These are phyloP conservation scores for Salix suchowensis DNA, from an alignment of 345 rosid species.

Conservation along the genomic window DNA sequence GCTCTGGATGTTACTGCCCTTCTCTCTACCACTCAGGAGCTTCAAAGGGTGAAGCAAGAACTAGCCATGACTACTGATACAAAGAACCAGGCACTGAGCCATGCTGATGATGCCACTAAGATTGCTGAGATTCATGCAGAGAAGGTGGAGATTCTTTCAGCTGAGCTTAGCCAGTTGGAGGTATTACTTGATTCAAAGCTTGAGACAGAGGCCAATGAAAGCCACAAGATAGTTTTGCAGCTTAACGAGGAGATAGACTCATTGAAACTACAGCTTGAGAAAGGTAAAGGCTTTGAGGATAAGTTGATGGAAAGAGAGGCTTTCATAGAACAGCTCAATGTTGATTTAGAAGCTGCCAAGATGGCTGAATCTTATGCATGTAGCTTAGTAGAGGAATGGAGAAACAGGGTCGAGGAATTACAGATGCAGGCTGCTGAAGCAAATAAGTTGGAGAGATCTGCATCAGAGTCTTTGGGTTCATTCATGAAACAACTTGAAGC, in stretches of 20 bases:
- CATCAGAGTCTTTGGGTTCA: constrained; percentile 75
- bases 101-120: constrained; percentile 91
- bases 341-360: constrained; percentile 78
- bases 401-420: constrained; percentile 51
- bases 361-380: constrained; percentile 80
- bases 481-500: constrained; percentile 80
- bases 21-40: constrained; percentile 66
- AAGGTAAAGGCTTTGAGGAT: constrained; percentile 41
- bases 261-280: constrained; percentile 60
- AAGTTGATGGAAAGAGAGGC: constrained; percentile 58
- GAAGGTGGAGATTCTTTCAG: constrained; percentile 71
- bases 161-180: constrained; percentile 63
- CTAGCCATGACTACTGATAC: constrained; percentile 63
- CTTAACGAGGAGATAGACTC: constrained; percentile 53
- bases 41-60: constrained; percentile 63
- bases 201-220: constrained; percentile 46
- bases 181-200: constrained; percentile 68
- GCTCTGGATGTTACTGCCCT: constrained; percentile 79
- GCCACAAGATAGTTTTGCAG: constrained; percentile 39
- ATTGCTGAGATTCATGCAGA: constrained; percentile 74
- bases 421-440: constrained; percentile 60
- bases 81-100: constrained; percentile 78
- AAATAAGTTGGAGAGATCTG: constrained; percentile 69
- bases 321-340: constrained; percentile 63
- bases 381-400: constrained; percentile 72